Evolutionary conservation across 1,284 basidiomycete genomes (phyloP).

Genomic region (Gomphus sp.): DNA sequence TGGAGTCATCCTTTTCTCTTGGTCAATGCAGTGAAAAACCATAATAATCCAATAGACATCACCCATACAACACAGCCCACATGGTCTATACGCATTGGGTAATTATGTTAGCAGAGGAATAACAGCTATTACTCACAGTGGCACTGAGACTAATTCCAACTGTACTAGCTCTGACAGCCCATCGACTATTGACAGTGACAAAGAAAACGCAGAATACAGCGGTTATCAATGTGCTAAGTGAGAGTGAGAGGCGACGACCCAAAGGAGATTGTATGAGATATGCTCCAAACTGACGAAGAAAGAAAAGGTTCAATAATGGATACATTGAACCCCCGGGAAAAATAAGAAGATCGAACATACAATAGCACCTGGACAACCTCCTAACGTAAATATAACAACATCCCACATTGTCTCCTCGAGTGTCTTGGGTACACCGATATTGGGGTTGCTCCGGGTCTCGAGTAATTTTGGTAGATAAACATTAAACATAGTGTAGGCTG

Average conservation of each 20-base stretch:
- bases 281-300: slow-evolving; percentile 63
- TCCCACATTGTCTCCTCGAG: slow-evolving; percentile 70
- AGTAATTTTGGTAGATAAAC: slow-evolving; percentile 90
- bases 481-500: slow-evolving; percentile 94
- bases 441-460: slow-evolving; percentile 41
- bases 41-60: not conserved
- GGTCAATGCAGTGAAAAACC: slow-evolving; percentile 4
- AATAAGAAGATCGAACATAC: slow-evolving; percentile 33
- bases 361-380: slow-evolving; percentile 81
- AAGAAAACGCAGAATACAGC: slow-evolving; percentile 74
- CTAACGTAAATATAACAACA: slow-evolving; percentile 74
- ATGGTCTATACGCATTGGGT: slow-evolving; percentile 45
- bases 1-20: slow-evolving; percentile 66
- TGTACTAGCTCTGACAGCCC: slow-evolving; percentile 66
- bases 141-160: slow-evolving; percentile 76
- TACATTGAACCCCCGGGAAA: not conserved
- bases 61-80: slow-evolving; percentile 87
- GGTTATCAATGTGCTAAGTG: slow-evolving; percentile 75
- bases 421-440: slow-evolving; percentile 31
- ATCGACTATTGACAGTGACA: slow-evolving; percentile 47
- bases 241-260: slow-evolving; percentile 74
- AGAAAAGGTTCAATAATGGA: slow-evolving; percentile 10
- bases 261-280: slow-evolving; percentile 76
- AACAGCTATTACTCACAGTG: slow-evolving; percentile 42
- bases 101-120: slow-evolving; percentile 4